A percentile compares a stretch with the other conserved stretches of the same genome.
Conservation (phyloP, 169 alveolate species). For the Plasmodium berghei region DNA sequence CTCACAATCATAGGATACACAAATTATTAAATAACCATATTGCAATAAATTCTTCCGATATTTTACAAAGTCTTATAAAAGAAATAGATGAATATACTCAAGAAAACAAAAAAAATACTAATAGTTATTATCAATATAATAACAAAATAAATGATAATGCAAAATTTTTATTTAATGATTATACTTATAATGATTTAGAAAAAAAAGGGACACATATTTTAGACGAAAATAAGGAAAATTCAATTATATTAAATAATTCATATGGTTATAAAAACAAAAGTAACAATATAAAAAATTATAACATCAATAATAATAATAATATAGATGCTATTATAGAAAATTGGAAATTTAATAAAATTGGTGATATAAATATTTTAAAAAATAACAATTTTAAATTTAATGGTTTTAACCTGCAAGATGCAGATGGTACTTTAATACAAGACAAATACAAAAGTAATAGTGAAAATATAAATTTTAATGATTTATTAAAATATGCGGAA, state of each 20-base stretch:
- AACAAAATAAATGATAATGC: background rate
- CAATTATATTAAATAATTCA: background rate
- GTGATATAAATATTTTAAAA: background rate
- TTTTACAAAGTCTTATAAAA: slow-evolving; percentile 10
- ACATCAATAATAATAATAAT: background rate
- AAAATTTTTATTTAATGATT: background rate
- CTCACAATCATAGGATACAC: background rate
- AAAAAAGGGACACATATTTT: background rate
- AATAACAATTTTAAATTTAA: background rate
- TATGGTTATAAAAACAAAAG: background rate
- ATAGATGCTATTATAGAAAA: background rate
- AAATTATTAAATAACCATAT: slow-evolving; percentile 7
- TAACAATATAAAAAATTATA: background rate
- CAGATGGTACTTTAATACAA: too few species aligned
- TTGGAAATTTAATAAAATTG: background rate
- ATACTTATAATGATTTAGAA: background rate
- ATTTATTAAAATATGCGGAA: slow-evolving; percentile 71
- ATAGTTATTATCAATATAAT: background rate
- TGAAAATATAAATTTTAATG: slow-evolving; percentile 20
- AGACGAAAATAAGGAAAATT: background rate
- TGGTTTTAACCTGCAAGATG: background rate
- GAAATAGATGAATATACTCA: slow-evolving; percentile 9
- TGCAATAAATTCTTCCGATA: background rate
- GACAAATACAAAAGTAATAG: background rate
- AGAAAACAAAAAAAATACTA: background rate